Conservation (phyloP, 441 rosid genomes). For the Macaranga tanarius region DNA sequence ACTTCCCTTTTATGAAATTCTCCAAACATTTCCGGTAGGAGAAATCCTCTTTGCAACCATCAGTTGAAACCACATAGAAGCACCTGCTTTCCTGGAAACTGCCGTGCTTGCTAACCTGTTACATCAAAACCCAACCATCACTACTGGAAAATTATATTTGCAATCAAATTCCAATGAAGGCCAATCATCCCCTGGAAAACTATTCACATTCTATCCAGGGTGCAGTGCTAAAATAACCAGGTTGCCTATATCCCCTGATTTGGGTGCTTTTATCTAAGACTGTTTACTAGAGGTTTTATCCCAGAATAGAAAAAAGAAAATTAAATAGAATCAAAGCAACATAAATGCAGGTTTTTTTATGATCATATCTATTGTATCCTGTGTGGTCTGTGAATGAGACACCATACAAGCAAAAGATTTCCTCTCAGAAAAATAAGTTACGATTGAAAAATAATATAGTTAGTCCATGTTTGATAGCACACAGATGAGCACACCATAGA, state of each 20-base stretch:
- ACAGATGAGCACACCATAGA: no score
- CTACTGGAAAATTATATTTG: background rate
- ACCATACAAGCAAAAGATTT: background rate
- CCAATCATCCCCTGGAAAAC: background rate
- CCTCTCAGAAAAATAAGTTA: background rate
- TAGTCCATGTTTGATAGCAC: background rate
- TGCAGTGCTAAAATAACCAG: no score
- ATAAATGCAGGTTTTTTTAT: background rate
- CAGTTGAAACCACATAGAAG: conserved; percentile 66
- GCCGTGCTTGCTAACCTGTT: conserved; percentile 68
- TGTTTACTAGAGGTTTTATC: background rate
- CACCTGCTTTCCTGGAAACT: conserved; percentile 63
- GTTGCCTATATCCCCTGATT: no score
- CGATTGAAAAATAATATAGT: background rate
- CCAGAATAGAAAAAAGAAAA: no score
- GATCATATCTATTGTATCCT: background rate
- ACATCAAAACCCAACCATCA: conserved; percentile 8
- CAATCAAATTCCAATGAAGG: background rate
- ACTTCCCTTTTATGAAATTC: conserved; percentile 53
- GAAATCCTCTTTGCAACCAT: conserved; percentile 68
- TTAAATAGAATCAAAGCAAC: no score
- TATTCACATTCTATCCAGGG: no score
- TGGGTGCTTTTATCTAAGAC: no score
- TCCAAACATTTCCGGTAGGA: conserved; percentile 78
- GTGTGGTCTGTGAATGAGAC: background rate